Conservation (phyloP, 495 filamentous ascomycete species). For the Aspergillus incahuasiensis region DNA sequence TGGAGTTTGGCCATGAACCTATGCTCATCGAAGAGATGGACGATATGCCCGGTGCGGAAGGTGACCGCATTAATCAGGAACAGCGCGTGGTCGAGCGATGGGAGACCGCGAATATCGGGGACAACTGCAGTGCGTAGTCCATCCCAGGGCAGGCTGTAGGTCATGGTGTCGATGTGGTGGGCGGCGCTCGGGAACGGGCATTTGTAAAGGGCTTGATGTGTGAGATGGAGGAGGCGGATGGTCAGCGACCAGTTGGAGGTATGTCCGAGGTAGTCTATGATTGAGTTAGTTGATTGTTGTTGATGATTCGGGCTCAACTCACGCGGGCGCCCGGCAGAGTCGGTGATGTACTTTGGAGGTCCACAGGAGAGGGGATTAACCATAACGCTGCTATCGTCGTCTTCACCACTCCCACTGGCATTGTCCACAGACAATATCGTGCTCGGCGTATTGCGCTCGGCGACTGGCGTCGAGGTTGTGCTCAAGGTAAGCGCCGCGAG, state of each 20-base stretch:
- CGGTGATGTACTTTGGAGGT: conserved; percentile 1
- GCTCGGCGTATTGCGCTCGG: not conserved
- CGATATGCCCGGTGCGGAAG: conserved; percentile 40
- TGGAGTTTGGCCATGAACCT: conserved; percentile 35
- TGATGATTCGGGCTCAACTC: not conserved
- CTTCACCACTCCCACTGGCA: not conserved
- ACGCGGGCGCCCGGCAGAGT: not conserved
- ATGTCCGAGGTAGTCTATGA: conserved; percentile 38
- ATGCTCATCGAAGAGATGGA: conserved; percentile 43
- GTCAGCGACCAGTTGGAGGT: conserved; percentile 46
- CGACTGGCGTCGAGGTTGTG: not conserved
- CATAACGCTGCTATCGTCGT: not conserved
- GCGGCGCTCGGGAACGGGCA: conserved; percentile 29
- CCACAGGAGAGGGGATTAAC: not conserved
- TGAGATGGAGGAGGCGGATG: conserved; percentile 35
- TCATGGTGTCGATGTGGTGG: conserved; percentile 34
- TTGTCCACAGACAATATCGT: too few species aligned
- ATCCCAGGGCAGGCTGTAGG: conserved; percentile 42
- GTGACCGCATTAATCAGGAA: conserved; percentile 42
- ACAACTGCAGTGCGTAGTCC: conserved; percentile 23
- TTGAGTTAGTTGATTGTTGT: too few species aligned
- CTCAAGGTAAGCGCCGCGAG: not conserved
- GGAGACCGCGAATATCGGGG: conserved; percentile 27
- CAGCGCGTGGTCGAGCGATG: conserved; percentile 35
- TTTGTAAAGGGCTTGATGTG: conserved; percentile 33